Evolutionary conservation across 148 eudicot genomes (phyloP).

Genomic region (Dianthus caryophyllus): DNA sequence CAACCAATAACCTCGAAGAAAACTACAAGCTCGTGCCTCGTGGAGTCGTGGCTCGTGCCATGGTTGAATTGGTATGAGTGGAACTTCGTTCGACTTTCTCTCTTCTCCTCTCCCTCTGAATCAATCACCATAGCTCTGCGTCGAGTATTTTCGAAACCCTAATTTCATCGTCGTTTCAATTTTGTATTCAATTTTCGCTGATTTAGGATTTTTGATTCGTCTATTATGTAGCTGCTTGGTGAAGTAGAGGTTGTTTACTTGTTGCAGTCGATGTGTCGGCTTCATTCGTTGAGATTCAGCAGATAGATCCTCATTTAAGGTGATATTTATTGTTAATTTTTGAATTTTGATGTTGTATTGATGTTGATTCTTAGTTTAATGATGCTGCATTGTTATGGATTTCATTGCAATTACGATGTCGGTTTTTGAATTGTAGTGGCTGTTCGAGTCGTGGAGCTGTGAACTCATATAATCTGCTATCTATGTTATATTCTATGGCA

Average conservation of each 20-base stretch:
- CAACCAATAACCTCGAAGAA: slow-evolving; percentile 10
- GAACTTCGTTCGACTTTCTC: slow-evolving; percentile 55
- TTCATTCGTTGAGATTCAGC: slow-evolving; percentile 70
- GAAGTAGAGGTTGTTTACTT: slow-evolving; percentile 83
- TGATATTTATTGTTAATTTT: not conserved
- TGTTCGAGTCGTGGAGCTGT: slow-evolving; percentile 29
- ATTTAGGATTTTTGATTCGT: not conserved
- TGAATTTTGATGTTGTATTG: not conserved
- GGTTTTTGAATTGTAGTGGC: slow-evolving; percentile 31
- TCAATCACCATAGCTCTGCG: slow-evolving; percentile 49
- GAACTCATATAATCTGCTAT: slow-evolving; percentile 56
- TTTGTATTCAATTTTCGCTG: not conserved
- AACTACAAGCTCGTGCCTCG: slow-evolving; percentile 47
- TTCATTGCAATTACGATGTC: not conserved
- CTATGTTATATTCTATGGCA: slow-evolving; percentile 84
- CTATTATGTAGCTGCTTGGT: slow-evolving; percentile 64
- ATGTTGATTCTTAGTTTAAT: not conserved
- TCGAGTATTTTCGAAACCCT: slow-evolving; percentile 32
- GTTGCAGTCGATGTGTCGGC: slow-evolving; percentile 62
- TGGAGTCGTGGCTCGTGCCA: slow-evolving; percentile 79
- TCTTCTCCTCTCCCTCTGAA: slow-evolving; percentile 52
- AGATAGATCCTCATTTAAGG: slow-evolving; percentile 65
- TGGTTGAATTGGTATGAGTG: slow-evolving; percentile 94
- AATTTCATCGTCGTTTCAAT: not conserved
- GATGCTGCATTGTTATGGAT: not conserved